These are phyloP conservation scores for Cyclanthera cordifolia DNA, from an alignment of 306 rosid genomes.

Conservation along the genomic window DNA sequence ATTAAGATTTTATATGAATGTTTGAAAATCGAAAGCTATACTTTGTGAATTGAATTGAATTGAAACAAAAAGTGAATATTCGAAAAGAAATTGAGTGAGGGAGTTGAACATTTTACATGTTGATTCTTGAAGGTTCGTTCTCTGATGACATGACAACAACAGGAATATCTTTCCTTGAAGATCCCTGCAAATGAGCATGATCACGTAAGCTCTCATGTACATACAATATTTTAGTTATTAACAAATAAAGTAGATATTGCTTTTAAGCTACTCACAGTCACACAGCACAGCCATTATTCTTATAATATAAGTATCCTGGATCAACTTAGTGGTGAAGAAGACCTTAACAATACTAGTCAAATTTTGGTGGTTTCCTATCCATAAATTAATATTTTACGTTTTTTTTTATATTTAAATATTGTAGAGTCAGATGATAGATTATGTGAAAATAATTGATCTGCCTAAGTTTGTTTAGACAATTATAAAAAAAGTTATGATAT, in stretches of 20 bases:
- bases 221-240: too few species aligned
- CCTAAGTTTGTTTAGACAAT: too few species aligned
- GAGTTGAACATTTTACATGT: slow-evolving; percentile 31
- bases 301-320: neutral
- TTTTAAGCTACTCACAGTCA: neutral
- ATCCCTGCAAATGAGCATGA: slow-evolving; percentile 52
- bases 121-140: slow-evolving; percentile 82
- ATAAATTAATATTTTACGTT: too few species aligned
- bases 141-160: slow-evolving; percentile 97
- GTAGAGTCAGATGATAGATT: too few species aligned
- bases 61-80: neutral
- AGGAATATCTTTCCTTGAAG: slow-evolving; percentile 90
- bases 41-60: neutral
- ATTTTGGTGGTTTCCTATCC: too few species aligned
- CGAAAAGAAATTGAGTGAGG: neutral
- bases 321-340: too few species aligned
- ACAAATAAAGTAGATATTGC: neutral
- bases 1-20: neutral
- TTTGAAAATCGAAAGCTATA: neutral
- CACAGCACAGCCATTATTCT: neutral
- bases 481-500: too few species aligned
- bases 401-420: too few species aligned
- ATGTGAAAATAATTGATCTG: too few species aligned
- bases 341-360: too few species aligned
- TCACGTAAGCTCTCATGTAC: neutral